Conservation (phyloP, 1,284 basidiomycete species). For the Quambalaria eucalypti region DNA sequence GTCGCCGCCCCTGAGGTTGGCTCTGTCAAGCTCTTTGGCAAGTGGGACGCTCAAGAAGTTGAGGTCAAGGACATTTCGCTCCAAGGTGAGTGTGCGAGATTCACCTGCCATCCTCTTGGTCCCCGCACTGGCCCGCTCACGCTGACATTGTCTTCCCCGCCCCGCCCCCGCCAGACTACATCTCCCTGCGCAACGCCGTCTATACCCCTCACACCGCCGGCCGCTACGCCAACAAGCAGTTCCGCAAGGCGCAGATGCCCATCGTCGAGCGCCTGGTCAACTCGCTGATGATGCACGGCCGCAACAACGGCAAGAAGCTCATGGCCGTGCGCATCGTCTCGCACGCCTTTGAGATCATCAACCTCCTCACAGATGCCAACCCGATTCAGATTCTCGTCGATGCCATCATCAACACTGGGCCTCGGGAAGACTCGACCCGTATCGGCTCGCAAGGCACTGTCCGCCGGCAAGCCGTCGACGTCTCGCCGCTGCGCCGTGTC, state of each 20-base stretch:
- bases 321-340: conserved; percentile 98
- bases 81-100: too few species aligned
- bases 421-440: conserved; percentile 98
- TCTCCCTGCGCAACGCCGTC: conserved; percentile 96
- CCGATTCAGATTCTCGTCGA: conserved; percentile 97
- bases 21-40: conserved; percentile 43
- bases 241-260: conserved; percentile 99
- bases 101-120: too few species aligned
- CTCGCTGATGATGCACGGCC: conserved; percentile 87
- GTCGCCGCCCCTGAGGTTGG: conserved; percentile 39
- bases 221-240: conserved; percentile 98
- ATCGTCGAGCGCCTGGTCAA: conserved; percentile 98
- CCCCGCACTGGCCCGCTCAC: too few species aligned
- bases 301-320: conserved; percentile 99
- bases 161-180: too few species aligned
- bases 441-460: conserved; percentile 99
- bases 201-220: conserved; percentile 95
- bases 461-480: conserved; percentile 98
- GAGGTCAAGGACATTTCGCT: conserved; percentile 89
- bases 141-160: too few species aligned
- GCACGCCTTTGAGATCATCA: conserved; percentile 99
- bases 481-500: conserved; percentile 92
- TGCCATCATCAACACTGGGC: conserved; percentile 98
- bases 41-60: conserved; percentile 57
- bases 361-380: conserved; percentile 99